These are phyloP conservation scores for Endoconidiophora laricicola DNA, from an alignment of 2,329 filamentous ascomycete genomes.

Conservation along the genomic window DNA sequence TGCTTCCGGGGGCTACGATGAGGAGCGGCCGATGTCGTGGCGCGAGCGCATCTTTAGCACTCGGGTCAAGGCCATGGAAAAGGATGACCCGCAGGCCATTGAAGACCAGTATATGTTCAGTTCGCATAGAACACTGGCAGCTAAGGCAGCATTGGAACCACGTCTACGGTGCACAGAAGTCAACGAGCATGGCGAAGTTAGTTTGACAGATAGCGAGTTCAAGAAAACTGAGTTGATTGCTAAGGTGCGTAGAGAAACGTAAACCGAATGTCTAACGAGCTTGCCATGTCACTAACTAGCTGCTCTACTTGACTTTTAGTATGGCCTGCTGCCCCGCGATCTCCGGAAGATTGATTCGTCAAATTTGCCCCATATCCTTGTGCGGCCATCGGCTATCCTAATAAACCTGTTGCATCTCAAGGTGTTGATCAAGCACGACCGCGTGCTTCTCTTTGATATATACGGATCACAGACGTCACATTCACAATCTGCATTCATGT, in stretches of 20 bases:
- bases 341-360: constrained; percentile 95
- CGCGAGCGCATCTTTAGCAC: constrained; percentile 11
- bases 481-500: constrained; percentile 93
- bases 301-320: constrained; percentile 32
- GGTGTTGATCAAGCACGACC: constrained; percentile 86
- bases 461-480: constrained; percentile 92
- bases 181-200: constrained; percentile 80
- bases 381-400: constrained; percentile 81
- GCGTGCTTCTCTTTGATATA: constrained; percentile 87
- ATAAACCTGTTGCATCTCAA: constrained; percentile 94
- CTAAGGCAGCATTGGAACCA: constrained; percentile 68
- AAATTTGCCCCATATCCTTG: constrained; percentile 83
- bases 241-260: constrained; percentile 39
- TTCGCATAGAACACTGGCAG: constrained; percentile 34
- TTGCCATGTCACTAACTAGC: constrained; percentile 14
- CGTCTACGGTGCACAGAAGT: constrained; percentile 88
- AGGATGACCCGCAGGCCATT: constrained; percentile 7
- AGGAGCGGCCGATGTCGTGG: constrained; percentile 12
- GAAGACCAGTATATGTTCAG: constrained; percentile 12
- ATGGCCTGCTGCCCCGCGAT: constrained; percentile 83
- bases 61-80: constrained; percentile 10
- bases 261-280: constrained; percentile 1
- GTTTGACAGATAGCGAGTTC: constrained; percentile 85
- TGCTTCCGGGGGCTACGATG: neutral
- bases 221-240: constrained; percentile 95